A percentile compares a stretch with the other conserved stretches of the same genome.
Evolutionary conservation across 1,284 basidiomycete species (phyloP).

Genomic region (Tylopilus sp.): DNA sequence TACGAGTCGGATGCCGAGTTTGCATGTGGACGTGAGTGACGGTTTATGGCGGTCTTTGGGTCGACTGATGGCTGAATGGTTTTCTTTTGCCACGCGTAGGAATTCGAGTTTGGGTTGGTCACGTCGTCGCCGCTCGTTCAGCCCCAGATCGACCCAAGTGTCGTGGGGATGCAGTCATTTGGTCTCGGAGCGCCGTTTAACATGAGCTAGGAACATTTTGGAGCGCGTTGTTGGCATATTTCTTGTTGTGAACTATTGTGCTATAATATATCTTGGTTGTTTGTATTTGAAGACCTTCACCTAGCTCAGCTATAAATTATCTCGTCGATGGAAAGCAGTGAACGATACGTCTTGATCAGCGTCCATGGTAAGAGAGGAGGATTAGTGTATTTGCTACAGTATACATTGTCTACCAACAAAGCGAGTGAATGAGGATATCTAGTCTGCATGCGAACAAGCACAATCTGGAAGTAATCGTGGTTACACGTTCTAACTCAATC

Average conservation of each 20-base stretch:
- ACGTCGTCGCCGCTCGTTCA: conserved; percentile 32
- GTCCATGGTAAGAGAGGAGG: too few relatives aligned
- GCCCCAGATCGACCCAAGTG: conserved; percentile 27
- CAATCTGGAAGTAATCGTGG: too few relatives aligned
- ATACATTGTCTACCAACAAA: not conserved
- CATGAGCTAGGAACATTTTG: conserved; percentile 18
- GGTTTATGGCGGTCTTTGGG: not conserved
- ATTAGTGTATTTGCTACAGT: conserved; percentile 2
- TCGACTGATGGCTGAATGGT: not conserved
- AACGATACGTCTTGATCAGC: too few relatives aligned
- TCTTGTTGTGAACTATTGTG: too few relatives aligned
- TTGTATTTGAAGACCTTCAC: too few relatives aligned
- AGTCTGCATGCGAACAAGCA: not conserved
- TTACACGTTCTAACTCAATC: not conserved
- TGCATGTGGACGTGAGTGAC: conserved; percentile 67
- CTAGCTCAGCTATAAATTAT: too few relatives aligned
- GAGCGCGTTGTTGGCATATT: not conserved
- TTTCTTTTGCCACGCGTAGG: conserved; percentile 25
- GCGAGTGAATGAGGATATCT: conserved; percentile 3
- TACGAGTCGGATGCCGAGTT: conserved; percentile 77
- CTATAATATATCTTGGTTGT: too few relatives aligned
- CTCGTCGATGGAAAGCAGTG: too few relatives aligned
- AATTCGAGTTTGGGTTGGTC: conserved; percentile 31
- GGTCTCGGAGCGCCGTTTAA: conserved; percentile 34
- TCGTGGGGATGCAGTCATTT: conserved; percentile 22